phyloP scores from a whole-genome alignment of 139 green algal species.

The Diplosphaera chodatii region DNA sequence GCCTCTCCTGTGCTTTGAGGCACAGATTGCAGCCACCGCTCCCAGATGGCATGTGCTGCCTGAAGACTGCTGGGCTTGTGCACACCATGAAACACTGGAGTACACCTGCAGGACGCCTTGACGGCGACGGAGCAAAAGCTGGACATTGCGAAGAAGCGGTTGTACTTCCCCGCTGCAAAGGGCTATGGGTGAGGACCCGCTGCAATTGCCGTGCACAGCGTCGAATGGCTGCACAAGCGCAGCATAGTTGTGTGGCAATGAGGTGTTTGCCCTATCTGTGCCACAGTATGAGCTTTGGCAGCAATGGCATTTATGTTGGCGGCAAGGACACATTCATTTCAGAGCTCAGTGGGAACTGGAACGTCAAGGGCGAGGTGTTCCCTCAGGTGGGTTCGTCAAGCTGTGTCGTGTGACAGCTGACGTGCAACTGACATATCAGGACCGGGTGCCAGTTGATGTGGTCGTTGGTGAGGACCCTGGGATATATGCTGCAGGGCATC shows the following conservation, averaged over 20 bases:
- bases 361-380: conserved; percentile 10
- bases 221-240: too few relatives aligned
- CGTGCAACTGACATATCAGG: background rate
- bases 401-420: background rate
- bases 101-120: conserved; percentile 49
- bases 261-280: conserved; percentile 4
- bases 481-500: conserved; percentile 12
- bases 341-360: conserved; percentile 51
- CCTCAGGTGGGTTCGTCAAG: background rate
- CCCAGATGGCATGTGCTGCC: too few relatives aligned
- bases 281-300: conserved; percentile 67
- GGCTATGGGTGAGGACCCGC: conserved; percentile 51
- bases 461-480: too few relatives aligned
- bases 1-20: too few relatives aligned
- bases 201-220: too few relatives aligned
- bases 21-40: too few relatives aligned
- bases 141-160: conserved; percentile 52
- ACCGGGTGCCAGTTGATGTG: too few relatives aligned
- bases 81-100: too few relatives aligned
- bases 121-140: conserved; percentile 29
- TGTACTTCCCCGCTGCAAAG: conserved; percentile 58
- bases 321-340: conserved; percentile 61
- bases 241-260: too few relatives aligned
- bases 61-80: too few relatives aligned
- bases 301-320: conserved; percentile 57